Evolutionary conservation across 306 rosid species (phyloP).

Genomic region (Glycine soja): DNA sequence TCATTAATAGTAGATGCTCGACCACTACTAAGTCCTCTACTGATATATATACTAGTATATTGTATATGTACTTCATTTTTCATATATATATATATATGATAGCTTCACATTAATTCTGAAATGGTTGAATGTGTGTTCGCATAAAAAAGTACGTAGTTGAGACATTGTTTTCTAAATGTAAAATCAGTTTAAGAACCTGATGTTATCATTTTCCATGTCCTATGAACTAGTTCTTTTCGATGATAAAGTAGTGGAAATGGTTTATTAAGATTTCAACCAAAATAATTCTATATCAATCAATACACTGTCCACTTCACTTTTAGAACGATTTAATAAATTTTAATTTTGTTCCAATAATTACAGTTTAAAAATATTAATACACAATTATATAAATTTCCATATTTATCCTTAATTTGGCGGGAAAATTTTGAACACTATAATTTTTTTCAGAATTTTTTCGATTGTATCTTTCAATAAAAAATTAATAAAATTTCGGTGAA

Average conservation of each 20-base stretch:
- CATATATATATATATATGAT: not conserved
- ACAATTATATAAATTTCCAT: not conserved
- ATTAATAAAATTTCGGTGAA: no score
- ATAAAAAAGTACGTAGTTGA: conserved; percentile 39
- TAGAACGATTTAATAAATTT: not conserved
- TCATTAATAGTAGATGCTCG: not conserved
- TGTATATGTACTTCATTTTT: no score
- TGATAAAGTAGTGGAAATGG: not conserved
- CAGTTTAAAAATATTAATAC: not conserved
- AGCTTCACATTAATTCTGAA: not conserved
- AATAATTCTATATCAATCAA: not conserved
- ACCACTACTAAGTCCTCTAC: not conserved
- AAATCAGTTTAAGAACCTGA: conserved; percentile 31
- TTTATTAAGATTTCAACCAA: not conserved
- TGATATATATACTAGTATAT: no score
- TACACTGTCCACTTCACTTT: not conserved
- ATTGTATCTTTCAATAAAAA: not conserved
- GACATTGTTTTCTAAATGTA: conserved; percentile 38
- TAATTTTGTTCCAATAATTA: not conserved
- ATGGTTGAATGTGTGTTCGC: not conserved
- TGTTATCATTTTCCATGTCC: conserved; percentile 17
- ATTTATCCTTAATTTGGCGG: not conserved
- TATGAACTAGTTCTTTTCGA: not conserved
- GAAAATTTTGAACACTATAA: not conserved
- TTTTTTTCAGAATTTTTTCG: not conserved